A percentile compares a stretch with the other conserved stretches of the same genome.
Conservation (phyloP, 192 early-diverging fungal genomes). For the Phlyctochytrium planicorne region DNA sequence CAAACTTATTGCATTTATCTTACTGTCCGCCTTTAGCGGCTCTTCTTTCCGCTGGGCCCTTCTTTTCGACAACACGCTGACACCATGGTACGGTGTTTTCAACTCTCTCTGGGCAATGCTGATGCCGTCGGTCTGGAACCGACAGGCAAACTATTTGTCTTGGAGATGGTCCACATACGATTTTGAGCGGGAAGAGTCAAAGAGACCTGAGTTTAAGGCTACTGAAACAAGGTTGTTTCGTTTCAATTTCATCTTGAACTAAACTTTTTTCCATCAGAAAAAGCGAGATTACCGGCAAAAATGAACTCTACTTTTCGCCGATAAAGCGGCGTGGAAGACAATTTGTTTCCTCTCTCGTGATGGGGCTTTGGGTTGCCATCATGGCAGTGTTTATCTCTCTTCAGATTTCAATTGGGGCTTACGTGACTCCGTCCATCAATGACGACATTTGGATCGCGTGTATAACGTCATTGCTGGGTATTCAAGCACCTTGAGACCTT, state of each 20-base stretch:
- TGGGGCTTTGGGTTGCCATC: slow-evolving; percentile 32
- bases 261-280: slow-evolving; percentile 5
- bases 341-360: slow-evolving; percentile 38
- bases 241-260: not conserved
- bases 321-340: slow-evolving; percentile 35
- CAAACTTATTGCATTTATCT: not conserved
- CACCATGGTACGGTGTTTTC: slow-evolving; percentile 51
- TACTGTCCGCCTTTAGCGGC: not conserved
- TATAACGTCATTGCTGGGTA: slow-evolving; percentile 45
- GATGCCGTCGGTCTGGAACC: slow-evolving; percentile 50
- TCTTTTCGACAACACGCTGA: slow-evolving; percentile 60
- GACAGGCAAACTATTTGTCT: slow-evolving; percentile 39
- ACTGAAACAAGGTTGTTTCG: slow-evolving; percentile 13
- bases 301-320: slow-evolving; percentile 49
- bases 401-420: slow-evolving; percentile 29
- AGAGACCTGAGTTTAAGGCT: slow-evolving; percentile 51
- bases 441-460: slow-evolving; percentile 21
- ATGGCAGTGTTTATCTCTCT: slow-evolving; percentile 44
- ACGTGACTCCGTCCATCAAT: slow-evolving; percentile 20
- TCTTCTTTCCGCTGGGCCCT: slow-evolving; percentile 35
- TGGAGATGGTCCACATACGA: slow-evolving; percentile 56
- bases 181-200: slow-evolving; percentile 46
- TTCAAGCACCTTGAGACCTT: slow-evolving; percentile 1
- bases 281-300: slow-evolving; percentile 48
- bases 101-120: slow-evolving; percentile 55